Evolutionary conservation across 345 rosid species (phyloP), one percentile per base, ranked within the genome.

Genomic region (Trapa incisa): DNA sequence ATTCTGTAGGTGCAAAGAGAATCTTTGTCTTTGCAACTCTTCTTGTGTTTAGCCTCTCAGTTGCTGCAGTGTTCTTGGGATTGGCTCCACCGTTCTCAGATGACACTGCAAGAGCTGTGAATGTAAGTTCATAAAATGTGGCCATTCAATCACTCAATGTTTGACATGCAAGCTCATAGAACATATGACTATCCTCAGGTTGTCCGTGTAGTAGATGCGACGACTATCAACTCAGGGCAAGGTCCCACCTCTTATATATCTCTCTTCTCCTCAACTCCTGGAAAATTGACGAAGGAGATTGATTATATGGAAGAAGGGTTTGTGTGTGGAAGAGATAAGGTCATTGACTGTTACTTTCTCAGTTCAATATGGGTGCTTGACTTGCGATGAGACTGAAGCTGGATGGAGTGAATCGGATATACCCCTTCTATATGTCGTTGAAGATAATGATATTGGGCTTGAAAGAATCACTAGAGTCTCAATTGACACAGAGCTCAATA

Each of bases 151-250:
- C 0, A 32, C 32, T 33, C 15, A 32, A 33, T n/a, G 38, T 58
- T 45, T 0, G 32, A 22, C 37, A n/a, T 7, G 13, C 11, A 56
- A 68, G 65, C 6, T 10, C 62, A 45, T 22, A 5, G 60, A 33
- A 35, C 47, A 37, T 32, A 37, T n/a, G 36, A 33, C 47, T 47
- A 57, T 70, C 64, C 76, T 53, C 78, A 85, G 98, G 92, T 93
- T 64, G 97, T 94, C 72, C 99, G 88, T 74, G 85, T 94, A 61
- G 95, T 94, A 64, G 95, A 94, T 76, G 77, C 95, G 66, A 83
- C 80, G n/a, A 73, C 74, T 67, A 68, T 72, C 64, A 78, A 75
- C 29, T 84, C 68, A 65, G 88, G 77, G 73, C 47, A 73, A 72
- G 84, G 79, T 60, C 88, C 87, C 9, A 65, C 60, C 47, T 83